These are phyloP conservation scores for Acer yangbiense DNA, from an alignment of 345 rosid species.

Conservation along the genomic window DNA sequence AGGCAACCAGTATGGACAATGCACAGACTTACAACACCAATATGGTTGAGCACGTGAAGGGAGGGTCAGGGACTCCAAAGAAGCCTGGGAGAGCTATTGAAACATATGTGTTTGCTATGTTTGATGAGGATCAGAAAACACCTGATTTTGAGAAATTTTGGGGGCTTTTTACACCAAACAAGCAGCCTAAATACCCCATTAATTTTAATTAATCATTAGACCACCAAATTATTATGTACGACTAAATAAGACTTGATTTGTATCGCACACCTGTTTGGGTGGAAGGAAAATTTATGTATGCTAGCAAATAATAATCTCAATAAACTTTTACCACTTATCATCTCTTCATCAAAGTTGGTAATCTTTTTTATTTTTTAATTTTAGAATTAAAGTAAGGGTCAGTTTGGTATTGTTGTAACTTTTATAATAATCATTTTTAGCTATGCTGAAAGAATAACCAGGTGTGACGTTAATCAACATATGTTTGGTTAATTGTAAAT, in stretches of 20 bases:
- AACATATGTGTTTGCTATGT: constrained; percentile 67
- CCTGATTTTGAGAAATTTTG: constrained; percentile 53
- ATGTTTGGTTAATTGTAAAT: too few relatives aligned
- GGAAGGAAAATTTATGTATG: not conserved
- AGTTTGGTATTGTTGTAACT: too few relatives aligned
- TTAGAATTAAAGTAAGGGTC: too few relatives aligned
- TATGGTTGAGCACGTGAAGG: constrained; percentile 52
- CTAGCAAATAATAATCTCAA: not conserved
- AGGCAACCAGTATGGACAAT: constrained; percentile 42
- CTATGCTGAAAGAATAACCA: too few relatives aligned
- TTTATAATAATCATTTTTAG: too few relatives aligned
- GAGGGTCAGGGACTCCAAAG: constrained; percentile 48
- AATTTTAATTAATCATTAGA: constrained; percentile 28
- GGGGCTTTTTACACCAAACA: constrained; percentile 55
- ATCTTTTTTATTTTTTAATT: too few relatives aligned
- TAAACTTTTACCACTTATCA: not conserved
- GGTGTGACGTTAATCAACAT: too few relatives aligned
- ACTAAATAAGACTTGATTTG: not conserved
- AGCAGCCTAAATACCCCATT: constrained; percentile 48
- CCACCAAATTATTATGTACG: not conserved
- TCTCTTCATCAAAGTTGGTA: too few relatives aligned
- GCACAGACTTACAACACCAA: constrained; percentile 59
- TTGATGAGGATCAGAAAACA: constrained; percentile 53
- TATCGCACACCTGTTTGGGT: not conserved
- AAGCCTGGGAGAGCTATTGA: constrained; percentile 51